Evolutionary conservation across 805 yeast genomes (phyloP).

Genomic region (Pichia scutulata): DNA sequence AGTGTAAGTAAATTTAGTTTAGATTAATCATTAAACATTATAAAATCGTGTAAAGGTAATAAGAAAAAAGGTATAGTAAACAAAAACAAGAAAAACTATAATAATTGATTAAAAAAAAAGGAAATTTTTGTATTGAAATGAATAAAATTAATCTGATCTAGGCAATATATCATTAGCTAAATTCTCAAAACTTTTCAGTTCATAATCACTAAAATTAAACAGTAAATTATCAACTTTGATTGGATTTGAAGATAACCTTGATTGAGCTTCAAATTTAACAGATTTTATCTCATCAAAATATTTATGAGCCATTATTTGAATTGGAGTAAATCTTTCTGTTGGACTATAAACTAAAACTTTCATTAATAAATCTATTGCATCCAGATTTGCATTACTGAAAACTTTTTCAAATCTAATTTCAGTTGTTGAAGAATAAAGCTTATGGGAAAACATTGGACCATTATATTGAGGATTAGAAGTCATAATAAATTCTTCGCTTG

Average conservation of each 20-base stretch:
- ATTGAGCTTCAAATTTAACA: slow-evolving; percentile 32
- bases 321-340: slow-evolving; percentile 68
- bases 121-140: background rate
- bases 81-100: background rate
- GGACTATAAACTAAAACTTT: slow-evolving; percentile 88
- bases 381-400: slow-evolving; percentile 71
- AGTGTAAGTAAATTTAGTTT: background rate
- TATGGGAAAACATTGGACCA: slow-evolving; percentile 66
- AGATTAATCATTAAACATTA: slow-evolving; percentile 1
- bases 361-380: slow-evolving; percentile 79
- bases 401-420: slow-evolving; percentile 45
- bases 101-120: slow-evolving; percentile 1
- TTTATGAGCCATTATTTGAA: slow-evolving; percentile 76
- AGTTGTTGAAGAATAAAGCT: slow-evolving; percentile 29
- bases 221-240: slow-evolving; percentile 35
- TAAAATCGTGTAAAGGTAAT: background rate
- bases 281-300: slow-evolving; percentile 82
- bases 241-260: slow-evolving; percentile 29
- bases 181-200: slow-evolving; percentile 30
- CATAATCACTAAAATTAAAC: slow-evolving; percentile 67
- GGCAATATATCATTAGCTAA: slow-evolving; percentile 21
- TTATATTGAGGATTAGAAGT: slow-evolving; percentile 68
- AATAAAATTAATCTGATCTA: slow-evolving; percentile 5
- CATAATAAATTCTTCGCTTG: slow-evolving; percentile 61
- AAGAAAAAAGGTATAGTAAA: background rate